phyloP scores from a whole-genome alignment of 139 green algal genomes.

The Ulvella scutata region DNA sequence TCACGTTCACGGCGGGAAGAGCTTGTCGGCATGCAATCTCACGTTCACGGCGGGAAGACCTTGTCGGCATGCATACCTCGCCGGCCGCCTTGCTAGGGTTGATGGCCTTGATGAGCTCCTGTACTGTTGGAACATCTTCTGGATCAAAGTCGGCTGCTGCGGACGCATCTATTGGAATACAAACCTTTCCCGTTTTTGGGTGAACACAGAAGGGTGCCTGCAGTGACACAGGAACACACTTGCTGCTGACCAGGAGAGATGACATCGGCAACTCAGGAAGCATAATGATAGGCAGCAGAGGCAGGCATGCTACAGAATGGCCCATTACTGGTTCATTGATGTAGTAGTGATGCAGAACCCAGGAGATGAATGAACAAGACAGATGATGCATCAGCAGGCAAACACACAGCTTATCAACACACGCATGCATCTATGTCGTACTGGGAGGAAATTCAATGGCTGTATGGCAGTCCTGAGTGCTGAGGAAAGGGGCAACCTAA shows the following conservation, averaged over 20 bases:
- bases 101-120: neutral
- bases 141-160: conserved; percentile 70
- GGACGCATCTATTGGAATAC: conserved; percentile 80
- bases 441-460: no score
- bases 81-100: no score
- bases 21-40: neutral
- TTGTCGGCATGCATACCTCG: no score
- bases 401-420: neutral
- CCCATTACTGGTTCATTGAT: neutral
- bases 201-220: conserved; percentile 95
- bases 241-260: no score
- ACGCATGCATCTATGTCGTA: no score
- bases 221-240: neutral
- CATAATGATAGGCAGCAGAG: no score
- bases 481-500: no score
- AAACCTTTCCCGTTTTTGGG: conserved; percentile 96
- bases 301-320: neutral
- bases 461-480: no score
- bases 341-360: neutral
- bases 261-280: neutral
- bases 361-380: neutral
- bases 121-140: conserved; percentile 59
- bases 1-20: neutral
- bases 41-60: neutral
- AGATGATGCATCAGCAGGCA: neutral